These are phyloP conservation scores for Cordyceps tenuipes DNA, from an alignment of 2,329 filamentous ascomycete genomes.

Conservation along the genomic window DNA sequence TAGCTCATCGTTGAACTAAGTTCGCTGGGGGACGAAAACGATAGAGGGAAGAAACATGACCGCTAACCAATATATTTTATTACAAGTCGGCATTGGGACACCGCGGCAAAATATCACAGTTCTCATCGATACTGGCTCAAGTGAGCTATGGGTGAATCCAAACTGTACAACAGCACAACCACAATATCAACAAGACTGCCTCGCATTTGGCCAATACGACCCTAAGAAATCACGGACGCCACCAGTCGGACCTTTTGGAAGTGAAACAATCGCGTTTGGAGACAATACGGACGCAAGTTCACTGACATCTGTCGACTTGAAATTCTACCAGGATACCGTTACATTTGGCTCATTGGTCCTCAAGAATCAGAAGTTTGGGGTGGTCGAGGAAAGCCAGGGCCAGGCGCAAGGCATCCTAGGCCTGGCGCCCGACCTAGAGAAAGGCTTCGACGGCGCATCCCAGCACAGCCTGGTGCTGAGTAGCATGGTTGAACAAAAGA, in stretches of 20 bases:
- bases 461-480: constrained; percentile 48
- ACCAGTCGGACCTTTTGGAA: constrained; percentile 28
- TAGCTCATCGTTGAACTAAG: not conserved
- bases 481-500: constrained; percentile 36
- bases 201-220: constrained; percentile 35
- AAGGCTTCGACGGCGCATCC: constrained; percentile 28
- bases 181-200: constrained; percentile 30
- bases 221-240: constrained; percentile 32
- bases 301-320: constrained; percentile 31
- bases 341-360: constrained; percentile 37
- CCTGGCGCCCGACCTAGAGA: constrained; percentile 33
- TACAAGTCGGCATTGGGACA: constrained; percentile 34
- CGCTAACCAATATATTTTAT: not conserved
- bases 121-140: constrained; percentile 44
- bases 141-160: constrained; percentile 48
- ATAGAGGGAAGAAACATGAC: not conserved
- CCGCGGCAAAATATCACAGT: constrained; percentile 36
- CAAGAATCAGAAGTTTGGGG: constrained; percentile 41
- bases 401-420: constrained; percentile 45
- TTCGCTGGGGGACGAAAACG: not conserved
- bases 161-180: constrained; percentile 33
- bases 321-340: constrained; percentile 39
- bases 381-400: constrained; percentile 35
- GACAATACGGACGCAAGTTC: constrained; percentile 28
- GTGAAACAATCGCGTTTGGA: constrained; percentile 31